Evolutionary conservation across 768 basidiomycete species (phyloP), one percentile per base, ranked within the genome.

Genomic region (Boletus sp.): DNA sequence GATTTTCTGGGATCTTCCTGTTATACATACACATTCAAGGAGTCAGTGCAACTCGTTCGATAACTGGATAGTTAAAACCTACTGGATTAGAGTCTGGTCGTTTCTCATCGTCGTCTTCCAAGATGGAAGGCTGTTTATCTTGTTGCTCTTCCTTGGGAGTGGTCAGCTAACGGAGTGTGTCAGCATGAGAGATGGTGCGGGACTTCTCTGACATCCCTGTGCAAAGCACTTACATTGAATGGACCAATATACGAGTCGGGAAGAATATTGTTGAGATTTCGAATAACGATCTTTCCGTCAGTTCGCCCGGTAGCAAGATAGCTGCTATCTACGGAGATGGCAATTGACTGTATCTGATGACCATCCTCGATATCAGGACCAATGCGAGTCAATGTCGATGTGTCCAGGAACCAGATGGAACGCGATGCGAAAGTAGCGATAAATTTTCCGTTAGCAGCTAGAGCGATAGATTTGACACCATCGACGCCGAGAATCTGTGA

Each of bases 341-440:
- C 17, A 6, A 43, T 27, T 6, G 42, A 41, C 4, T 1, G 9
- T 23, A 42, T 25, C 0, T 2, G 0, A 1, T 7, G 0, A 6
- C 2, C 21, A 5, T 13, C 19, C 11, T 13, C 6, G 5, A 39
- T 25, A 0, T 1, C 7, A 42, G 41, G 41, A 9, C 1, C 23
- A 5, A 42, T 25, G 0, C 1, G 23, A 25, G 9, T 5, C 0
- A 42, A 23, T 2, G 15, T 25, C 1, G 41, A 25, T 25, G 41
- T 9, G 2, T 42, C 41, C 3, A 42, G 41, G 41, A 42, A 42
- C 8, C 9, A 9, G 41, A 42, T 23, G 3, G 21, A 23, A 8
- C 3, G 13, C 1, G 1, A 14, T 9, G 15, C 7, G 9, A 17
- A 15, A 5, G 41, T 9, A 17, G 15, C 8, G 4, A 41, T 25